Evolutionary conservation across 306 rosid species (phyloP).

Genomic region (Luffa aegyptiaca): DNA sequence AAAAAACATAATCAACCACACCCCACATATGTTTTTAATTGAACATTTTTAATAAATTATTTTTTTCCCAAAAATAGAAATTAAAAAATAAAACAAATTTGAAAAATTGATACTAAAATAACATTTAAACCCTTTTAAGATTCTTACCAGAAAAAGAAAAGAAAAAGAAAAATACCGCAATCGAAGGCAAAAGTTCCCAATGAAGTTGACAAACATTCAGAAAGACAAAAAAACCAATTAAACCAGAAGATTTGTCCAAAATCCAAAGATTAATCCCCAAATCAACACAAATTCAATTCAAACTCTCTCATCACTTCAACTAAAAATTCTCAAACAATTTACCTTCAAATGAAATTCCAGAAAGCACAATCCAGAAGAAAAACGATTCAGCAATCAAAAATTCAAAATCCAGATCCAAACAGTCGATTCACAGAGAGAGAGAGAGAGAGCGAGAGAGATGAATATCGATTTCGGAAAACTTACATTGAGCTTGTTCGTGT

Average conservation of each 20-base stretch:
- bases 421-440: neutral
- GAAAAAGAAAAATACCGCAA: neutral
- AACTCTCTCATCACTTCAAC: neutral
- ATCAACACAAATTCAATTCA: neutral
- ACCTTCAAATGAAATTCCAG: neutral
- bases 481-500: slow-evolving; percentile 62
- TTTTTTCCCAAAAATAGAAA: neutral
- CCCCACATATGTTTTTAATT: too few species aligned
- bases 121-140: neutral
- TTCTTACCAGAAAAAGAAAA: neutral
- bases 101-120: neutral
- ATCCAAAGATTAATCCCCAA: neutral
- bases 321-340: neutral
- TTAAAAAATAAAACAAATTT: neutral
- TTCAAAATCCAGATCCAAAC: neutral
- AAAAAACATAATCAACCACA: too few species aligned
- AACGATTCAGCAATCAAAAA: neutral
- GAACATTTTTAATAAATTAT: too few species aligned
- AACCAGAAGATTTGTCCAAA: neutral
- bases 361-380: neutral
- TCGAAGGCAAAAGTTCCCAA: neutral
- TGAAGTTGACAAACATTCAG: neutral
- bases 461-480: slow-evolving; percentile 8
- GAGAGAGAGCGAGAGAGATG: neutral
- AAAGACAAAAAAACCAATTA: neutral